These are phyloP conservation scores for Ceratobasidium sp. DNA, from an alignment of 1,284 basidiomycete genomes.

Conservation along the genomic window DNA sequence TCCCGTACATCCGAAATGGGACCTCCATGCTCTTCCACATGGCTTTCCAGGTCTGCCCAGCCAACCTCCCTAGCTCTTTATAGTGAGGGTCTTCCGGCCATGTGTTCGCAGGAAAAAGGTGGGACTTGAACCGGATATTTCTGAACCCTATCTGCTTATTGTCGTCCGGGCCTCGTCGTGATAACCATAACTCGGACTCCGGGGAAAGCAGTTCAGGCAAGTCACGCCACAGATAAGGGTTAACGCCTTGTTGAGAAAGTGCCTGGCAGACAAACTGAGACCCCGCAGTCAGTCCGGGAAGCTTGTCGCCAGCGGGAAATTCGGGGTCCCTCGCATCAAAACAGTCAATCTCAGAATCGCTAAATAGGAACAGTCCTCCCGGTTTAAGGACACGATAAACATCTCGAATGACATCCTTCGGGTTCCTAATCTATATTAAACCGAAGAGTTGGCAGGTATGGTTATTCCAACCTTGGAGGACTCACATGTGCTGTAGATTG, in stretches of 20 bases:
- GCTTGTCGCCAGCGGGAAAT: not conserved
- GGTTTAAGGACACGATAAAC: slow-evolving; percentile 1
- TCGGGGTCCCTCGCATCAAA: not conserved
- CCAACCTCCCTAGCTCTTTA: not conserved
- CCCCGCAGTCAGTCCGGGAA: not conserved
- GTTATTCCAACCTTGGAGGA: not conserved
- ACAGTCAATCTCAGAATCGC: not conserved
- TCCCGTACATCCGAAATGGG: slow-evolving; percentile 12
- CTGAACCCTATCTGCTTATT: not conserved
- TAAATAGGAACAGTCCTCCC: not conserved
- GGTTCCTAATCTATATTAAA: not conserved
- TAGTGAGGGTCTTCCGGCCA: not conserved
- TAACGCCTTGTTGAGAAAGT: not conserved
- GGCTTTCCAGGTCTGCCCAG: not conserved
- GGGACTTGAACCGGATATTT: not conserved
- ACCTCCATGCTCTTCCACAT: slow-evolving; percentile 19
- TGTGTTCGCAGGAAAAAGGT: not conserved
- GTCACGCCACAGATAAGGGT: not conserved
- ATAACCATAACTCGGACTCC: not conserved
- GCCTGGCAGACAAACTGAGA: not conserved
- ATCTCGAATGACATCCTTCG: not conserved
- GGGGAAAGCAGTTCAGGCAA: not conserved
- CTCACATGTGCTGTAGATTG: not conserved
- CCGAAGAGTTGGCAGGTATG: not conserved
- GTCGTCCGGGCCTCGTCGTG: not conserved